Conservation (phyloP, 2,329 filamentous ascomycete species). For the Ceratocystiopsis minuta region DNA sequence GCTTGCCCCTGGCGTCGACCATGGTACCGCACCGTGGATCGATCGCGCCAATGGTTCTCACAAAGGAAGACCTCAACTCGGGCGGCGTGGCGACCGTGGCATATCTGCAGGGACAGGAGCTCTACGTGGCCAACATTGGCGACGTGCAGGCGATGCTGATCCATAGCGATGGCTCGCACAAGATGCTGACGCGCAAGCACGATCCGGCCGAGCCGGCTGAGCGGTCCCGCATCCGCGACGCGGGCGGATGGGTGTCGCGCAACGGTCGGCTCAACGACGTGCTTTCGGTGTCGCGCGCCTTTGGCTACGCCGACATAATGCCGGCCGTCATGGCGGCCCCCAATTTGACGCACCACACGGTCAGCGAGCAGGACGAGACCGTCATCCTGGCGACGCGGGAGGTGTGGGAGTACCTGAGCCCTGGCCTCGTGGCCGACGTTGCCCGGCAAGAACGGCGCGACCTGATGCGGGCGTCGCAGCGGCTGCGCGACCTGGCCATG, state of each 20-base stretch:
- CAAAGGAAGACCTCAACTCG: slow-evolving; percentile 73
- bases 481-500: slow-evolving; percentile 84
- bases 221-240: slow-evolving; percentile 76
- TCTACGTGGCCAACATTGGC: slow-evolving; percentile 89
- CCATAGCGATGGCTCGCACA: slow-evolving; percentile 67
- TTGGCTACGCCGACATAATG: slow-evolving; percentile 85
- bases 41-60: slow-evolving; percentile 56
- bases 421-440: slow-evolving; percentile 81
- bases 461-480: slow-evolving; percentile 87
- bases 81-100: slow-evolving; percentile 84
- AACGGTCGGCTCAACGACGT: slow-evolving; percentile 86
- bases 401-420: slow-evolving; percentile 85
- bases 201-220: slow-evolving; percentile 78
- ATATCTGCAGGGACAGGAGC: slow-evolving; percentile 74
- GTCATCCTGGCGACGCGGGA: slow-evolving; percentile 81
- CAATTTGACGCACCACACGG: slow-evolving; percentile 56
- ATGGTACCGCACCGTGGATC: slow-evolving; percentile 45
- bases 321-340: slow-evolving; percentile 86
- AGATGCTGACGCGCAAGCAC: slow-evolving; percentile 76
- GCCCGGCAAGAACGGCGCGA: slow-evolving; percentile 73
- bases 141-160: slow-evolving; percentile 94
- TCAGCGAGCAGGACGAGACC: slow-evolving; percentile 83
- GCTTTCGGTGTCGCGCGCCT: slow-evolving; percentile 81
- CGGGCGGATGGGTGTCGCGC: slow-evolving; percentile 86
- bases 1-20: slow-evolving; percentile 12